Evolutionary conservation across 768 basidiomycete genomes (phyloP).

Genomic region (Cystoderma amianthinum): DNA sequence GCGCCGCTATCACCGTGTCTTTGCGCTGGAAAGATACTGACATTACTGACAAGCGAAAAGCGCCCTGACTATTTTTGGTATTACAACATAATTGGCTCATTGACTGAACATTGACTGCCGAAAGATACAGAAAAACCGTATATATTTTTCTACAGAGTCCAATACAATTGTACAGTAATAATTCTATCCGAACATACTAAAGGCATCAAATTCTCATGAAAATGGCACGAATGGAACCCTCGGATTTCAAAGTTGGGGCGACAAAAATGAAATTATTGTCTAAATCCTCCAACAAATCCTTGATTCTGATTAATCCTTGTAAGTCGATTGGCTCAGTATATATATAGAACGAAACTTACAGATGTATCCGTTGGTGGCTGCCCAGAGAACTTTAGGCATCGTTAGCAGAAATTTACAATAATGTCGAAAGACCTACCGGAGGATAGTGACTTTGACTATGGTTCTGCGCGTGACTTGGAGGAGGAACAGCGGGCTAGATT

Average conservation of each 20-base stretch:
- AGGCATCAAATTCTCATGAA: no score
- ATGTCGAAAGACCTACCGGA: slow-evolving; percentile 2
- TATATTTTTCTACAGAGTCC: no score
- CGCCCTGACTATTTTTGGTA: background rate
- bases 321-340: background rate
- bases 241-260: no score
- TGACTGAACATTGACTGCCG: no score
- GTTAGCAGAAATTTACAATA: background rate
- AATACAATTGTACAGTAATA: no score
- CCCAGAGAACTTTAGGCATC: background rate
- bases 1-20: background rate
- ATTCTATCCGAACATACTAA: no score
- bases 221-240: no score
- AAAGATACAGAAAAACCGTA: no score
- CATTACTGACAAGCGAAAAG: background rate
- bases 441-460: slow-evolving; percentile 1
- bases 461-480: background rate
- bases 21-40: background rate
- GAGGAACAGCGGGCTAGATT: background rate
- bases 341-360: background rate
- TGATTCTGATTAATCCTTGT: background rate
- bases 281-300: background rate
- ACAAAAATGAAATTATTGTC: no score
- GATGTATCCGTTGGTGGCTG: background rate
- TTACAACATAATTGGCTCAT: background rate